Evolutionary conservation across 2,329 filamentous ascomycete genomes (phyloP).

Genomic region (Fusarium bulbicola): DNA sequence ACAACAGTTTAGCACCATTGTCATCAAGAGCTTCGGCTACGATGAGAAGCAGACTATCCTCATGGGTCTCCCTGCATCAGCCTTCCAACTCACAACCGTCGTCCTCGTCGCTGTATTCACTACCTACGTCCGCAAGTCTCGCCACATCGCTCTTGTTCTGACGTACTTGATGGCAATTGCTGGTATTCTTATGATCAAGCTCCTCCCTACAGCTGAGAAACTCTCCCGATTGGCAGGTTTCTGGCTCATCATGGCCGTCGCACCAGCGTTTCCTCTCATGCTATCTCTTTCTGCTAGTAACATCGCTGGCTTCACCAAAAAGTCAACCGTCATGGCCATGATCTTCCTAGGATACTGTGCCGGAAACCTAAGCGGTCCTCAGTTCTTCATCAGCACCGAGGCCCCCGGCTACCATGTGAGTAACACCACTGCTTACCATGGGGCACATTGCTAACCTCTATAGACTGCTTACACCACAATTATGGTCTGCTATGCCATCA

Average conservation of each 20-base stretch:
- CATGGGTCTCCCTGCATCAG: slow-evolving; percentile 10
- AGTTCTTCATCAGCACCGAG: slow-evolving; percentile 12
- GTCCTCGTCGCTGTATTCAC: slow-evolving; percentile 1
- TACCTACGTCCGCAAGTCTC: slow-evolving; percentile 4
- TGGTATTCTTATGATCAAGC: slow-evolving; percentile 15
- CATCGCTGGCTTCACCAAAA: slow-evolving; percentile 11
- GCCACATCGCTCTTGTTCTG: slow-evolving; percentile 1
- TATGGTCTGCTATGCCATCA: neutral
- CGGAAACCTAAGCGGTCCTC: slow-evolving; percentile 1
- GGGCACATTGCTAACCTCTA: fast-evolving
- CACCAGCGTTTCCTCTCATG: slow-evolving; percentile 6
- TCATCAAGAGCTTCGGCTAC: slow-evolving; percentile 12
- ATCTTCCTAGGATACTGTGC: slow-evolving; percentile 13
- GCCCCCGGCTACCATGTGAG: neutral
- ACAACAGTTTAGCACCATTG: slow-evolving; percentile 3
- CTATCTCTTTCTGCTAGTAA: neutral
- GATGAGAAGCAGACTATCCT: slow-evolving; percentile 14
- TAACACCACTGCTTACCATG: fast-evolving
- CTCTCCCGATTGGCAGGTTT: neutral
- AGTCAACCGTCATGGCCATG: slow-evolving; percentile 13
- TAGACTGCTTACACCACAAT: slow-evolving; percentile 6
- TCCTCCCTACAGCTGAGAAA: neutral
- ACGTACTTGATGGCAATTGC: slow-evolving; percentile 5
- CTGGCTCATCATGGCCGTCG: slow-evolving; percentile 2
- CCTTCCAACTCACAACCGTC: slow-evolving; percentile 6